Percentiles rank a stretch among this genome's conserved stretches.
Evolutionary conservation across 441 rosid species (phyloP).

Genomic region (Bruguiera hainesii): DNA sequence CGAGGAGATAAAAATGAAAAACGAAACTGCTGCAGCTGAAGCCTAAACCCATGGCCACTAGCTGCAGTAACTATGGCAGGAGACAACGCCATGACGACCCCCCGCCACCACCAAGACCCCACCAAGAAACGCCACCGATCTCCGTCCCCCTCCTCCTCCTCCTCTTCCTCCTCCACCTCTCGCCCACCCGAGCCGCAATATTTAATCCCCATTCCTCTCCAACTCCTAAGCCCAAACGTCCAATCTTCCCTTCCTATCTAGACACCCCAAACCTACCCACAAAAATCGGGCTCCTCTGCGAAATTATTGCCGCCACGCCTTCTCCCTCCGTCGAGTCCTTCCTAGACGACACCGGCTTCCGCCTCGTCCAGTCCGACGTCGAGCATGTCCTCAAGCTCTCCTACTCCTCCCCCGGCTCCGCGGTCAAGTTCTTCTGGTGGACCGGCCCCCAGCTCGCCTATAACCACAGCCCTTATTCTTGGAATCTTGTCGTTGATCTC

Average conservation of each 20-base stretch:
- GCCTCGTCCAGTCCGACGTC: slow-evolving; percentile 41
- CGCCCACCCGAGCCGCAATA: not conserved
- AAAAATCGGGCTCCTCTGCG: slow-evolving; percentile 38
- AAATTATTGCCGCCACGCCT: slow-evolving; percentile 47
- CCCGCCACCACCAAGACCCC: not conserved
- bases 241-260: slow-evolving; percentile 35
- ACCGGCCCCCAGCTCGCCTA: slow-evolving; percentile 41
- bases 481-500: slow-evolving; percentile 66
- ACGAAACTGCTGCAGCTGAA: too few species aligned
- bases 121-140: not conserved
- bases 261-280: slow-evolving; percentile 39
- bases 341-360: slow-evolving; percentile 36
- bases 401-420: slow-evolving; percentile 45
- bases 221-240: slow-evolving; percentile 10
- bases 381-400: slow-evolving; percentile 57
- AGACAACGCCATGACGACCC: slow-evolving; percentile 12
- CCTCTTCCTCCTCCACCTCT: not conserved
- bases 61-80: not conserved
- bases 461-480: slow-evolving; percentile 55
- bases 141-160: not conserved
- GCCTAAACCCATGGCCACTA: too few species aligned
- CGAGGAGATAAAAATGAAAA: not conserved
- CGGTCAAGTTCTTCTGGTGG: slow-evolving; percentile 71
- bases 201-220: not conserved
- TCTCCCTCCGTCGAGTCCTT: slow-evolving; percentile 37